A percentile compares a stretch with the other conserved stretches of the same genome.
phyloP scores from a whole-genome alignment of 371 early-diverging fungal genomes.

The Polyrhizophydium stewartii region DNA sequence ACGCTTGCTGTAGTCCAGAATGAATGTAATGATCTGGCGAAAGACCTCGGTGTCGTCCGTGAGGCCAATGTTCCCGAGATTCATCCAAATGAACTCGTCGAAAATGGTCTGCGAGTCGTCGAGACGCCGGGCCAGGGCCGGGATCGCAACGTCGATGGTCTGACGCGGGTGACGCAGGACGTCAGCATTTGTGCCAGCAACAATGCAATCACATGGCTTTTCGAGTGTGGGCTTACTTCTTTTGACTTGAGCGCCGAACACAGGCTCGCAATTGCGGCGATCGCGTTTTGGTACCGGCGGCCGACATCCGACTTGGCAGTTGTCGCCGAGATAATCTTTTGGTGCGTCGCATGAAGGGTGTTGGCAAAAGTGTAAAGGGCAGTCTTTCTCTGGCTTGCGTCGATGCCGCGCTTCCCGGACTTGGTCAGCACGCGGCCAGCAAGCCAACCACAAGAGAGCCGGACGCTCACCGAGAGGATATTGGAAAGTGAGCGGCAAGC shows the following conservation, averaged over 20 bases:
- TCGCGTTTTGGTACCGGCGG: conserved; percentile 2
- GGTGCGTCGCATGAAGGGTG: conserved; percentile 11
- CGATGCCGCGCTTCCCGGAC: conserved; percentile 5
- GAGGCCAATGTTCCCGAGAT: conserved; percentile 30
- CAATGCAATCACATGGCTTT: conserved; percentile 1
- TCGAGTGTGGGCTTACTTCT: conserved; percentile 34
- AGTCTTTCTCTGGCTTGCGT: neutral
- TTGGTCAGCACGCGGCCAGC: conserved; percentile 26
- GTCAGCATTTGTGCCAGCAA: neutral
- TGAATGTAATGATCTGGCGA: conserved; percentile 13
- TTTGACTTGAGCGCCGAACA: conserved; percentile 61
- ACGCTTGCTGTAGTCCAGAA: conserved; percentile 1
- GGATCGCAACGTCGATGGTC: conserved; percentile 36
- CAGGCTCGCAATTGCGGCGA: conserved; percentile 47
- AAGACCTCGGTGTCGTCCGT: conserved; percentile 28
- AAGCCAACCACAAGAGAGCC: conserved; percentile 33
- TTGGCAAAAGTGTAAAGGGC: conserved; percentile 11
- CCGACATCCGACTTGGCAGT: conserved; percentile 34
- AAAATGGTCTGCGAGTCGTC: conserved; percentile 9
- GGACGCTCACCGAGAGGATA: conserved; percentile 20
- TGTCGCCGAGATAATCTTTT: conserved; percentile 42
- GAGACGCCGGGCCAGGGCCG: conserved; percentile 27
- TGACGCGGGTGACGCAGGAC: conserved; percentile 8
- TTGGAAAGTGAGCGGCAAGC: conserved; percentile 32
- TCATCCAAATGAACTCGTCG: conserved; percentile 28